Percentiles rank a stretch among this genome's conserved stretches.
Evolutionary conservation across 257 asterid genomes (phyloP).

Genomic region (Penstemon davidsonii): DNA sequence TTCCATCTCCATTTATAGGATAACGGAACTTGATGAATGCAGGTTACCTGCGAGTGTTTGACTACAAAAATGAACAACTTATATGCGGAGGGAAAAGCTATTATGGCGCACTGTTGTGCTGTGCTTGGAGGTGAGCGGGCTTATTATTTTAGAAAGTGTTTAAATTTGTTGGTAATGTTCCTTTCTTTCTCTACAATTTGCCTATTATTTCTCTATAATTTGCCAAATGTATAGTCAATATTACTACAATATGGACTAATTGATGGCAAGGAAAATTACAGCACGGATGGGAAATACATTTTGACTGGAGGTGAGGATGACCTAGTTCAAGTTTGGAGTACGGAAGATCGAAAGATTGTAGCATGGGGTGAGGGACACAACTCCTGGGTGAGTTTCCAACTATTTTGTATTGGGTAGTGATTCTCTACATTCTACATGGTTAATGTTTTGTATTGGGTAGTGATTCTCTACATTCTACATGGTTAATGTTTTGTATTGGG

Average conservation of each 20-base stretch:
- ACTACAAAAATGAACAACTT: constrained; percentile 84
- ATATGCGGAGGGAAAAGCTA: constrained; percentile 96
- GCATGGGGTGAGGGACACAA: constrained; percentile 99
- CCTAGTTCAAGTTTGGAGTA: constrained; percentile 99
- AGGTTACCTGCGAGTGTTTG: constrained; percentile 94
- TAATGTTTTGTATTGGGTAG: not conserved
- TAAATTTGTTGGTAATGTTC: no score
- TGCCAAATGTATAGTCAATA: no score
- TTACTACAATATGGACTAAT: no score
- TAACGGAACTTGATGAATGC: constrained; percentile 33
- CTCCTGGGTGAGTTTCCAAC: constrained; percentile 85
- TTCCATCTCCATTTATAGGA: constrained; percentile 26
- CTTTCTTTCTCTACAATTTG: no score
- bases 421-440: not conserved
- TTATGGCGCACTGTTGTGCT: constrained; percentile 92
- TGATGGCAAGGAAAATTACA: constrained; percentile 34
- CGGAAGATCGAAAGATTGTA: constrained; percentile 93
- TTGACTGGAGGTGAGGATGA: constrained; percentile 99
- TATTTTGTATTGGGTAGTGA: not conserved
- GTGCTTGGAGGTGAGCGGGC: constrained; percentile 88
- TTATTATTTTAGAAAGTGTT: no score
- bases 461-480: not conserved
- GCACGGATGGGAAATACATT: constrained; percentile 94
- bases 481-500: not conserved
- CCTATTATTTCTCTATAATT: no score